Conservation (phyloP, 192 early-diverging fungal genomes). For the Backusella australiensis region DNA sequence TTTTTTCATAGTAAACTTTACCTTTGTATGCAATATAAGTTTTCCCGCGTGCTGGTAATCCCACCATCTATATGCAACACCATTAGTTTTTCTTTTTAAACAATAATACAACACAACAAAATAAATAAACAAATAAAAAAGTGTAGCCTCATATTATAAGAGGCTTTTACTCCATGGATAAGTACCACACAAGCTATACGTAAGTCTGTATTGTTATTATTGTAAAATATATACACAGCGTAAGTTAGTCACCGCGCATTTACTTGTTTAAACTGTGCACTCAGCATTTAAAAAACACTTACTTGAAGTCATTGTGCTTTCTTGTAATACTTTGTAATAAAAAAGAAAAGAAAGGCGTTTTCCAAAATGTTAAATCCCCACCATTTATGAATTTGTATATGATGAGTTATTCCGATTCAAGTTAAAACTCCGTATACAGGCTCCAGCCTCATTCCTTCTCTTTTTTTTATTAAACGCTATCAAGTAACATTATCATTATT, state of each 20-base stretch:
- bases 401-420: not conserved
- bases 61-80: slow-evolving; percentile 72
- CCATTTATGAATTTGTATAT: not conserved
- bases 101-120: too few species aligned
- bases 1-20: slow-evolving; percentile 27
- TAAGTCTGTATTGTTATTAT: slow-evolving; percentile 25
- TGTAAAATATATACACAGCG: not conserved
- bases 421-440: not conserved
- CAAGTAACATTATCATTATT: not conserved
- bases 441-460: not conserved
- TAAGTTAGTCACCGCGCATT: not conserved
- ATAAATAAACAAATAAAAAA: slow-evolving; percentile 2
- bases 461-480: not conserved
- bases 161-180: not conserved
- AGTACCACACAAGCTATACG: slow-evolving; percentile 50
- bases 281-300: not conserved
- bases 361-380: not conserved
- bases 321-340: not conserved
- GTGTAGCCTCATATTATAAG: not conserved
- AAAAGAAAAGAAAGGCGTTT: slow-evolving; percentile 1
- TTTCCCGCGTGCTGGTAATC: slow-evolving; percentile 91
- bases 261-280: not conserved
- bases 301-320: slow-evolving; percentile 12
- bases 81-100: slow-evolving; percentile 7
- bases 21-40: slow-evolving; percentile 94